Evolutionary conservation across 805 yeast species (phyloP), one percentile per base, ranked within the genome.

Genomic region (Metschnikowia baotianmanensis): DNA sequence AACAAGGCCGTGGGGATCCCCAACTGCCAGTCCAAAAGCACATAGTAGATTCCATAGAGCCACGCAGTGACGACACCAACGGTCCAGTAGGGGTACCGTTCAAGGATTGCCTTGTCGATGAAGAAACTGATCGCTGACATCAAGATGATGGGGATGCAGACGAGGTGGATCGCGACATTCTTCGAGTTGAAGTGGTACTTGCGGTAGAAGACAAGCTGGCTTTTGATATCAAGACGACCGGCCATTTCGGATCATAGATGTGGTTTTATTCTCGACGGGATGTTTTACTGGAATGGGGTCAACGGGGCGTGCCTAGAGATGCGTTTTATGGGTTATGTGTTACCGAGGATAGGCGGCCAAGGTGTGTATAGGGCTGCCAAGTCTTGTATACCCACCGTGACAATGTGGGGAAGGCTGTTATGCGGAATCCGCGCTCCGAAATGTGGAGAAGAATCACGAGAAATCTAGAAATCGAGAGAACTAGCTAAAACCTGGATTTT

Each of bases 121-220:
- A 36, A 13, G 22, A 78, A 51, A 10, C 76, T 66, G 31, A 80
- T 56, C 1, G 81, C 61, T 3, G 87, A 69, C 38, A 75, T 62
- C 22, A 86, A 67, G 36, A 91, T 89, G 16, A 78, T 61, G 1
- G 98, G 98, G 23, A 91, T 89, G 56, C 88, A 88, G 4, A 77
- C 59, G 33, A 84, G 59, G 57, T 91, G 99, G 47, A 91, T 85
- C 8, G 68, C 49, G 6, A 90, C 90, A 63, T 91, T 91, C 1
- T 63, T 65, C 50, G 79, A 67, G 57, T 73, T 59, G 47, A 58
- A 67, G 42, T 51, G 56, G 36, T 51, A 51, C 15, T 50, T 47
- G 40, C 56, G 47, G 52, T 69, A 69, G 45, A 69, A 66, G 21
- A 63, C 64, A 42, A 69, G 61, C 33, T 69, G 75, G 19, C 51